Conservation (phyloP, 2,329 filamentous ascomycete species). For the Penicillium sp. region DNA sequence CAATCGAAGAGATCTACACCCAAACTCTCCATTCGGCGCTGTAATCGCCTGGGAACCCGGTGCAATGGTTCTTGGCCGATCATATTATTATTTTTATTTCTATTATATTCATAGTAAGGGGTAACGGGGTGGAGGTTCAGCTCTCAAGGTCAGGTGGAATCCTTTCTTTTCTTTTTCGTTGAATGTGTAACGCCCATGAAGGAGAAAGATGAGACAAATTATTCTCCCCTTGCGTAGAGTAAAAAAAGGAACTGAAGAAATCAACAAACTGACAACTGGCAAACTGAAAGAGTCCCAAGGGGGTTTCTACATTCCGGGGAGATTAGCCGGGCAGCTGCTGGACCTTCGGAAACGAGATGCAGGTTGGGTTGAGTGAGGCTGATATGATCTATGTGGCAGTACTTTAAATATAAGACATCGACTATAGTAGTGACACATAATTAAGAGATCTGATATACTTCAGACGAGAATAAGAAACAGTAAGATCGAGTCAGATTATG, state of each 20-base stretch:
- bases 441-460: too few relatives aligned
- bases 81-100: not conserved
- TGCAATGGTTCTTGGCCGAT: constrained; percentile 18
- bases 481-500: constrained; percentile 6
- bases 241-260: not conserved
- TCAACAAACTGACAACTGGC: not conserved
- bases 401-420: too few relatives aligned
- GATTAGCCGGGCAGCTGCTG: constrained; percentile 18
- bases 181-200: constrained; percentile 24
- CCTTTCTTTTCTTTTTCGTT: constrained; percentile 9
- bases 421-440: too few relatives aligned
- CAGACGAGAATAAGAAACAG: not conserved
- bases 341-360: constrained; percentile 2
- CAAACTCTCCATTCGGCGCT: constrained; percentile 25
- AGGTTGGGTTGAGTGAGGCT: not conserved
- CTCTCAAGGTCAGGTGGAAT: constrained; percentile 12
- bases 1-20: constrained; percentile 25
- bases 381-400: too few relatives aligned
- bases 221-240: constrained; percentile 14
- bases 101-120: constrained; percentile 4
- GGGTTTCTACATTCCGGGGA: constrained; percentile 15
- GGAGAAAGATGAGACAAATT: constrained; percentile 15
- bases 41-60: constrained; percentile 26
- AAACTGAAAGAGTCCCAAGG: not conserved
- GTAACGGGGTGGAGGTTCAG: too few relatives aligned